Conservation (phyloP, 768 basidiomycete species). For the Mycena haematopus region DNA sequence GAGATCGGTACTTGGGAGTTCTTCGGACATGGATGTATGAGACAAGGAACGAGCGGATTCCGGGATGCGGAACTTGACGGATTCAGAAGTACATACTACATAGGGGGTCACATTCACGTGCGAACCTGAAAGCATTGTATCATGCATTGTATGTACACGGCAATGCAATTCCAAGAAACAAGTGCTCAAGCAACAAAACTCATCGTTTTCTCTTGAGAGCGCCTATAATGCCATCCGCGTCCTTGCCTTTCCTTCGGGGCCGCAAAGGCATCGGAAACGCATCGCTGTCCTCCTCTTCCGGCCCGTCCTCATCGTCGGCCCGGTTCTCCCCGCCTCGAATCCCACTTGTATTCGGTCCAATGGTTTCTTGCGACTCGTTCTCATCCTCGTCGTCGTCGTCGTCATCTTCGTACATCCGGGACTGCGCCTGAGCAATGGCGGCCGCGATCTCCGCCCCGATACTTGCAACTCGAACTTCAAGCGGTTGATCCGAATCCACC, state of each 20-base stretch:
- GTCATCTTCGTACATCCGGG: conserved; percentile 62
- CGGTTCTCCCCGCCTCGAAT: conserved; percentile 58
- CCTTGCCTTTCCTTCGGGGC: conserved; percentile 64
- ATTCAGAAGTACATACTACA: neutral
- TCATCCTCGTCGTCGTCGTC: conserved; percentile 63
- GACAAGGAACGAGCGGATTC: conserved; percentile 4
- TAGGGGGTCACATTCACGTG: conserved; percentile 39
- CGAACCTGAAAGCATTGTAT: neutral
- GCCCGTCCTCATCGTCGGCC: conserved; percentile 46
- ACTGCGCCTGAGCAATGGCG: conserved; percentile 77
- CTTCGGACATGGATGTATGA: conserved; percentile 54
- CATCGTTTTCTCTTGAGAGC: conserved; percentile 69
- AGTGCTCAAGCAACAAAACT: conserved; percentile 28
- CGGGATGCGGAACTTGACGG: conserved; percentile 1
- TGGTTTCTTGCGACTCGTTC: conserved; percentile 49
- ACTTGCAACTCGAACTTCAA: conserved; percentile 74
- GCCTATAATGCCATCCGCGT: conserved; percentile 55
- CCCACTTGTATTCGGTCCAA: conserved; percentile 40
- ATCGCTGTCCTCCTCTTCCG: conserved; percentile 72
- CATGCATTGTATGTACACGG: too few species aligned
- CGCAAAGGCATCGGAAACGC: conserved; percentile 77
- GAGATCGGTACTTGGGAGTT: conserved; percentile 82
- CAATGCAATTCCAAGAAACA: neutral
- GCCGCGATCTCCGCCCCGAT: conserved; percentile 84
- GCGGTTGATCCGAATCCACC: conserved; percentile 48